Base-by-base conservation (phyloP, 352 stramenopile species). In the Phytopythium helicoides region DNA sequence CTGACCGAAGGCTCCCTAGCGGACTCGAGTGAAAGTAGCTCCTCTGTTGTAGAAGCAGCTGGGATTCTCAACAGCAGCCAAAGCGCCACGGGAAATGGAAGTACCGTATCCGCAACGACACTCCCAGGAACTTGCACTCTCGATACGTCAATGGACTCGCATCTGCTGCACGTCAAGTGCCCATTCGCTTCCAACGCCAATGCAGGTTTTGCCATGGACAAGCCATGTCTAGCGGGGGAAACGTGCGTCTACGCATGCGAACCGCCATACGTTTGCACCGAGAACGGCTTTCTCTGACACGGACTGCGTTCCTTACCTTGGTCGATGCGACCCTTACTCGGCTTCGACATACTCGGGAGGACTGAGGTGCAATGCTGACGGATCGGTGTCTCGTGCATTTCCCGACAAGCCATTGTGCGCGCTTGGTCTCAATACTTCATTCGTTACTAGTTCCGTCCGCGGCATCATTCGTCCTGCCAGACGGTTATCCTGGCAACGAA, bases 241-340 rank as follows among this genome's bases (percentile, higher is more conserved):
- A 40, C 45, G 45, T 51, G 45, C 28, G 45, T 51, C 16, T 51
- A 51, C 28, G 45, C 45, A 18, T 51, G 45, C 26, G 45, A 51
- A 26, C 45, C 45, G 26, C 45, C 45, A 6, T 51, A 40, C 45
- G 45, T 51, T n/a, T 51, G 45, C 45, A 51, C 45, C 45, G 45
- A 51, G 45, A 51, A 51, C 28, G 45, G 45, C 18, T 51, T n/a
- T 51, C 45, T 51, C 45, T n/a, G 45, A 51, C 45, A 51, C 45
- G 3, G 45, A 51, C 45, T 51, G 45, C 28, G 45, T 51, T 28
- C 45, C 45, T 28, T 51, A 51, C 45, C 18, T 51, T 7, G 45
- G 45, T 3, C 45, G 45, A 3, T 51, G 45, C 45, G 45, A 51
- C 45, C 45, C 45, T 25, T 51, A 51, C 19, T 40, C 45, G 8